Conservation (phyloP, 768 basidiomycete genomes). For the Leucogyrophana mollusca region DNA sequence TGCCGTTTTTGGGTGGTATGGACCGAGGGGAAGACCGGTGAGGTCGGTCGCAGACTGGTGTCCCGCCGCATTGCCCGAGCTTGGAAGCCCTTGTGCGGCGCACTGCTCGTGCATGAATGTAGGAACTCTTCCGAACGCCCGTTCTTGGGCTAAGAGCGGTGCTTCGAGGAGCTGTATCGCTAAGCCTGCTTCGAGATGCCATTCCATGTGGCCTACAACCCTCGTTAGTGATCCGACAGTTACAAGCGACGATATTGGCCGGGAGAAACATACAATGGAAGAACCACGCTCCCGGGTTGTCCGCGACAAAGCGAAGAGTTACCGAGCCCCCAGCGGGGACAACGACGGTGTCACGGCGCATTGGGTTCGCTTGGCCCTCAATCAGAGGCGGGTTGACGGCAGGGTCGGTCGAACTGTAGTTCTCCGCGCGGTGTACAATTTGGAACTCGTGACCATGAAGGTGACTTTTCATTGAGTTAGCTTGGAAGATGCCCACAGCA, state of each 20-base stretch:
- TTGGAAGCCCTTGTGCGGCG: slow-evolving; percentile 48
- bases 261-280: slow-evolving; percentile 57
- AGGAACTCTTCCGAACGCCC: slow-evolving; percentile 41
- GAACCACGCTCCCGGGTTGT: slow-evolving; percentile 87
- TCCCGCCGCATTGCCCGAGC: slow-evolving; percentile 81
- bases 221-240: not conserved
- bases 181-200: slow-evolving; percentile 78
- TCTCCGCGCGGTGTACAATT: slow-evolving; percentile 63
- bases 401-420: slow-evolving; percentile 72
- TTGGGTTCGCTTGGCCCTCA: slow-evolving; percentile 77
- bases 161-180: slow-evolving; percentile 79
- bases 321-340: slow-evolving; percentile 64
- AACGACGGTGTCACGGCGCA: slow-evolving; percentile 79
- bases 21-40: slow-evolving; percentile 53
- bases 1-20: slow-evolving; percentile 63
- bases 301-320: slow-evolving; percentile 73
- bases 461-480: slow-evolving; percentile 54
- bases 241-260: slow-evolving; percentile 3
- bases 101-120: slow-evolving; percentile 67
- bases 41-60: slow-evolving; percentile 63
- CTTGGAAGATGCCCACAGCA: not conserved
- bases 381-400: slow-evolving; percentile 68
- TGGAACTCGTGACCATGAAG: slow-evolving; percentile 84
- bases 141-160: slow-evolving; percentile 60
- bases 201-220: slow-evolving; percentile 65